Base-by-base conservation (phyloP, 2,329 filamentous ascomycete species). In the Alternaria sp. region DNA sequence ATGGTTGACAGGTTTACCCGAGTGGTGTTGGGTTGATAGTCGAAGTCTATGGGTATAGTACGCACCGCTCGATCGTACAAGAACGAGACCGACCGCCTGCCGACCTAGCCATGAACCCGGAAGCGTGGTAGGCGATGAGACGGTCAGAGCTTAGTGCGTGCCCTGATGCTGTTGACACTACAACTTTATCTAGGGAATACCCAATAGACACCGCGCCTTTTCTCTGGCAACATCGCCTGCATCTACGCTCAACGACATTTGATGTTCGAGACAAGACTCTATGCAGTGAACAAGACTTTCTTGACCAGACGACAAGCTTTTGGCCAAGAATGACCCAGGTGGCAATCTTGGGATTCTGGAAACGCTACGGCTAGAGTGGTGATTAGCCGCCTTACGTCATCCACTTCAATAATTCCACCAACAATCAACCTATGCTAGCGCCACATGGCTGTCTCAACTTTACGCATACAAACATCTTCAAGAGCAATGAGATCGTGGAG, bases 231-330 rank as follows among this genome's bases (percentile, higher is more conserved):
- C 25, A 6, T 14, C 12, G 10, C 1, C 20, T 33, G 23, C 14
- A 58, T 20, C 18, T 26, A 18, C 10, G 20, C 37, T 28, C 20
- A 0, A 41, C 1, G 2, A n/a, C 3, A 9, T 14, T 25, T 30
- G 47, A 47, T 41, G 45, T 61, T 28, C 3, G 18, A 11, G 21
- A 62, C 15, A 59, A 59, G 55, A 43, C 60, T 54, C 18, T 7
- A 2, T 14, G 47, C 8, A 47, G 26, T 41, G 6, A 11, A 53
- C 49, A 62, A 58, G 55, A 62, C 25, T 59, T 33, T 33, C 60
- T 62, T 62, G 56, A 54, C 47, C 20, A 30, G 7, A 46, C 23
- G 46, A 62, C 44, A 59, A 62, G 60, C 60, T 47, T 62, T 30
- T 20, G 6, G 60, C 60, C 55, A 62, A 62, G 60, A 49, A 12